Conservation (phyloP, 495 filamentous ascomycete species). For the Penicillium longicatenatum region DNA sequence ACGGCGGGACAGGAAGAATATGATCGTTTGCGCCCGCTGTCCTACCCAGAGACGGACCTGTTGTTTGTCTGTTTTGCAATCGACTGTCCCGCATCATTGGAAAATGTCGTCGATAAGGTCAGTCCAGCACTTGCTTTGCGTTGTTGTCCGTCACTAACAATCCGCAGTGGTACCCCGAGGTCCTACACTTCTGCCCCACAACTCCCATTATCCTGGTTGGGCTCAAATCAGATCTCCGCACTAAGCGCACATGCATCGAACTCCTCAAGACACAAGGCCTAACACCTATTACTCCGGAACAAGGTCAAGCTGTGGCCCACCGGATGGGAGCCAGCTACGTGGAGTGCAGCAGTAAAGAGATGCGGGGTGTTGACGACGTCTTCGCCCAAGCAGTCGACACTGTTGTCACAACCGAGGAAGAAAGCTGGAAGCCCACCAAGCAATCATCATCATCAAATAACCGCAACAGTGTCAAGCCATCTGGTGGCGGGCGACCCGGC, state of each 20-base stretch:
- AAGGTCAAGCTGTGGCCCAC: conserved; percentile 81
- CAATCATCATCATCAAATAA: conserved; percentile 15
- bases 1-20: conserved; percentile 99
- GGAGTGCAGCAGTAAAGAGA: conserved; percentile 98
- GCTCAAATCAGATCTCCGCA: conserved; percentile 92
- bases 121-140: conserved; percentile 16
- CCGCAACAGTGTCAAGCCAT: conserved; percentile 30
- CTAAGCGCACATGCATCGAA: conserved; percentile 93
- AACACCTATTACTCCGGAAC: conserved; percentile 88
- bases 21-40: conserved; percentile 90
- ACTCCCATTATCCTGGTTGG: conserved; percentile 94
- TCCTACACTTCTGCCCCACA: conserved; percentile 97
- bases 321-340: conserved; percentile 95
- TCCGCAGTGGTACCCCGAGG: conserved; percentile 94
- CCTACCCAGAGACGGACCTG: conserved; percentile 96
- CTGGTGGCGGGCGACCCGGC: conserved; percentile 27
- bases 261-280: conserved; percentile 97
- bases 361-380: conserved; percentile 92
- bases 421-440: conserved; percentile 36
- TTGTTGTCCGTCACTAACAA: conserved; percentile 11
- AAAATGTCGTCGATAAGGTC: conserved; percentile 99
- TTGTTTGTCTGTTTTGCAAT: conserved; percentile 99
- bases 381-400: conserved; percentile 88
- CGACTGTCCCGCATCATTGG: conserved; percentile 95
- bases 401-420: conserved; percentile 61